A percentile compares a stretch with the other conserved stretches of the same genome.
Conservation (phyloP, 1,284 basidiomycete genomes). For the Fomitopsis schrenkii region DNA sequence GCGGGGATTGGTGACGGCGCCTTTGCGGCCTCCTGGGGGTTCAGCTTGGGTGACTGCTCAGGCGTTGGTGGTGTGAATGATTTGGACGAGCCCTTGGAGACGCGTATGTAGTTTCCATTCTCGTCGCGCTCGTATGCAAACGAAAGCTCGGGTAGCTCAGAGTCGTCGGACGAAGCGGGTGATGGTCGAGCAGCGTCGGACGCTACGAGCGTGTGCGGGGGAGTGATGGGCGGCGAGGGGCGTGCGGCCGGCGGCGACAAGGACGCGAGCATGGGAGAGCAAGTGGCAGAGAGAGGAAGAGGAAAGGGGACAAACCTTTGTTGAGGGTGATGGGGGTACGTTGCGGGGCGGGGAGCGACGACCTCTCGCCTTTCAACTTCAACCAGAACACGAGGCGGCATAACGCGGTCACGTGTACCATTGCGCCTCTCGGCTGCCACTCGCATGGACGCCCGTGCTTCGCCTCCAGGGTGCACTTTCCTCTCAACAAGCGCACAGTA, state of each 20-base stretch:
- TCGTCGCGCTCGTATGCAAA: conserved; percentile 64
- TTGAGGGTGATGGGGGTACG: neutral
- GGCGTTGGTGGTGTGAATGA: conserved; percentile 38
- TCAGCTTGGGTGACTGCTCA: conserved; percentile 24
- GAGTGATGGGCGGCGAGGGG: conserved; percentile 5
- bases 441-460: no score
- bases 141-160: conserved; percentile 49
- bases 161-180: conserved; percentile 21
- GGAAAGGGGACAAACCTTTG: conserved; percentile 3
- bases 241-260: neutral
- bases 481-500: no score
- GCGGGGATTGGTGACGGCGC: conserved; percentile 22
- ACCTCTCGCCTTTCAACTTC: conserved; percentile 1
- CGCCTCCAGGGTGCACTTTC: no score
- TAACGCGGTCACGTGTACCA: conserved; percentile 9
- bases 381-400: conserved; percentile 4
- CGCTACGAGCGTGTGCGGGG: conserved; percentile 2
- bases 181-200: conserved; percentile 4
- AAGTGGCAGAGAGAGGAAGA: neutral
- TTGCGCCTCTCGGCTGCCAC: no score
- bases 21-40: conserved; percentile 40
- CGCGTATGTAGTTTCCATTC: conserved; percentile 55
- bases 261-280: conserved; percentile 1
- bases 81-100: conserved; percentile 38
- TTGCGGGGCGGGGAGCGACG: neutral